Base-by-base conservation (phyloP, 352 stramenopile species). In the Phytophthora chlamydospora region DNA sequence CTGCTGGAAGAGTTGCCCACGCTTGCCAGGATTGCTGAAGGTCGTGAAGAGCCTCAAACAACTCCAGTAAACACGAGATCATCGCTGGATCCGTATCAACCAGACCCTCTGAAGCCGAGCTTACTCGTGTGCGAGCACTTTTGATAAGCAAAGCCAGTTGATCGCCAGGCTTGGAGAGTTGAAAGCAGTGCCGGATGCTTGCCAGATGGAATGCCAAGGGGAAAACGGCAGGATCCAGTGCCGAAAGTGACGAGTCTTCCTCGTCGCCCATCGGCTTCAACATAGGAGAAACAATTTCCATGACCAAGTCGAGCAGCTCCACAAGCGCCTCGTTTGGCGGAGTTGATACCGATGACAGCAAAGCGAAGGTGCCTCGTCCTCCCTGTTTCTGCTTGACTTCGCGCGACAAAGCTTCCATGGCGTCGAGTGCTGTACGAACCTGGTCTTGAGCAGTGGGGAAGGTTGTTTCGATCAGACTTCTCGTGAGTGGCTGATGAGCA, bases 371-470 rank as follows among this genome's bases (percentile, higher is more conserved):
- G 24, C 33, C 19, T 40, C 61, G 44, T 13, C 50, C 46, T 19
- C 45, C 29, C 13, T 11, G 40, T n/a, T 58, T 51, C 17, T 58
- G 46, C 16, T 63, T 48, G 19, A 14, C 10, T 39, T 34, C 17
- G 39, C 42, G 55, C 13, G 44, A 56, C 16, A 62, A 44, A 8
- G 8, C 62, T 14, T 68, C 62, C 29, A 90, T 52, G 3, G 33
- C 44, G 41, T 87, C 78, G 2, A 89, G 49, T 2, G 72, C 64
- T n/a, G 82, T 16, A 3, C 74, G 66, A 5, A 89, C 53, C 29
- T 73, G 71, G 29, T 78, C 73, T 21, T 7, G 27, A 4, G 57
- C 32, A 33, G 48, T 55, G 0, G 62, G 6, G 11, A 85, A 75
- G 2, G 48, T 19, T 1, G 56, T 41, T 29, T 85, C 73, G 19